Evolutionary conservation across 306 rosid species (phyloP).

Genomic region (Abrus pulchellus): DNA sequence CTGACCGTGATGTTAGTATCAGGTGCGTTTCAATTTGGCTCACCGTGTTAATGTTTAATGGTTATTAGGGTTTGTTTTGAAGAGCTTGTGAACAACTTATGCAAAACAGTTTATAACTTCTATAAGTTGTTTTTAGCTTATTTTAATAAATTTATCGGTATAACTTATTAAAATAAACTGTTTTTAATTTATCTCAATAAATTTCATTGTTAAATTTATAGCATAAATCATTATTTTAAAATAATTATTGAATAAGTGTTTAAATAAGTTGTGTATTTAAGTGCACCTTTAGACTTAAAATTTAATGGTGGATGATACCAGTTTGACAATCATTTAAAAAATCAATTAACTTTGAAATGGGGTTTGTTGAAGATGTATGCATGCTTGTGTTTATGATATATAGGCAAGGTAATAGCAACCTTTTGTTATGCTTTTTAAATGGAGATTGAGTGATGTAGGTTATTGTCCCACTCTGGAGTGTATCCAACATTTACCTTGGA

Average conservation of each 20-base stretch:
- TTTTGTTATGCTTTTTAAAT: conserved; percentile 15
- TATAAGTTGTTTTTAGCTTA: no score
- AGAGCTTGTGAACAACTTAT: no score
- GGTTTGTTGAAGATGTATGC: conserved; percentile 33
- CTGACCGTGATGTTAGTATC: conserved; percentile 73
- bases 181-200: no score
- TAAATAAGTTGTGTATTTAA: no score
- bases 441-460: conserved; percentile 55
- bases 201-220: no score
- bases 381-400: conserved; percentile 1
- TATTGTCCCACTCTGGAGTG: conserved; percentile 89
- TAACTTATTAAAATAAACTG: no score
- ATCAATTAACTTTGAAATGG: conserved; percentile 19
- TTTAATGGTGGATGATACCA: not conserved
- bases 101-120: no score
- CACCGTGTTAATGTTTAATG: not conserved
- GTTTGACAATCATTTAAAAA: conserved; percentile 15
- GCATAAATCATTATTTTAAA: no score
- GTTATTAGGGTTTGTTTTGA: not conserved
- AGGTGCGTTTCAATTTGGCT: conserved; percentile 55
- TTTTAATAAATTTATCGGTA: no score
- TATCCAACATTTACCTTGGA: conserved; percentile 75
- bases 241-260: no score
- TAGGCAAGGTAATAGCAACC: conserved; percentile 4
- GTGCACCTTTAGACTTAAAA: no score